These are phyloP conservation scores for Aspergillus luchuensis DNA, from an alignment of 2,329 filamentous ascomycete genomes.

Conservation along the genomic window DNA sequence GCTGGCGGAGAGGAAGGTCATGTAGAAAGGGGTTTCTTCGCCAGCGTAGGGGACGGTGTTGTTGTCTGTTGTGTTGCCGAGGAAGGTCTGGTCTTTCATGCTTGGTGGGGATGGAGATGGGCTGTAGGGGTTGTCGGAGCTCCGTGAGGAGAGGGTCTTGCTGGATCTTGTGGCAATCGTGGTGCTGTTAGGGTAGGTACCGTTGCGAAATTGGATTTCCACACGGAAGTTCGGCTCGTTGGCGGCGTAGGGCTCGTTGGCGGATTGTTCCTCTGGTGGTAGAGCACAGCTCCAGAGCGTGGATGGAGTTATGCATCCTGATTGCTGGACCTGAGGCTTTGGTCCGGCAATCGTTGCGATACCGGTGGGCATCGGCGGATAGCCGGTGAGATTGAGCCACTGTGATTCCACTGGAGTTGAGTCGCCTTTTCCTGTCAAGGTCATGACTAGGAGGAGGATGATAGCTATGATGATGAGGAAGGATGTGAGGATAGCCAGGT, in stretches of 20 bases:
- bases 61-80: slow-evolving; percentile 83
- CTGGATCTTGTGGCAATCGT: slow-evolving; percentile 49
- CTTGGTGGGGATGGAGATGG: slow-evolving; percentile 52
- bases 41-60: slow-evolving; percentile 73
- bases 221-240: slow-evolving; percentile 78
- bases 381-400: slow-evolving; percentile 85
- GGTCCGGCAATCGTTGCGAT: slow-evolving; percentile 76
- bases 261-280: slow-evolving; percentile 73
- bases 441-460: slow-evolving; percentile 59
- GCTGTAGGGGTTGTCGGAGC: slow-evolving; percentile 41
- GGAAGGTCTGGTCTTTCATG: slow-evolving; percentile 72
- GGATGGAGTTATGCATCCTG: slow-evolving; percentile 69
- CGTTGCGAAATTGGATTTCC: slow-evolving; percentile 67
- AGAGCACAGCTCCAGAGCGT: slow-evolving; percentile 85
- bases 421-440: slow-evolving; percentile 53
- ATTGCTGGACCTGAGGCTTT: slow-evolving; percentile 64
- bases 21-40: slow-evolving; percentile 85
- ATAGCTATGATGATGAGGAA: slow-evolving; percentile 60
- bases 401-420: slow-evolving; percentile 51
- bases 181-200: slow-evolving; percentile 62
- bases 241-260: slow-evolving; percentile 63
- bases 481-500: slow-evolving; percentile 54
- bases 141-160: slow-evolving; percentile 21
- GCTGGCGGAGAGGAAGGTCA: slow-evolving; percentile 62
- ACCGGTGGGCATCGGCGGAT: slow-evolving; percentile 83